Percentiles rank a stretch among this genome's conserved stretches.
Evolutionary conservation across 1,139 yeast species (phyloP).

Genomic region (Blastobotrys niveus): DNA sequence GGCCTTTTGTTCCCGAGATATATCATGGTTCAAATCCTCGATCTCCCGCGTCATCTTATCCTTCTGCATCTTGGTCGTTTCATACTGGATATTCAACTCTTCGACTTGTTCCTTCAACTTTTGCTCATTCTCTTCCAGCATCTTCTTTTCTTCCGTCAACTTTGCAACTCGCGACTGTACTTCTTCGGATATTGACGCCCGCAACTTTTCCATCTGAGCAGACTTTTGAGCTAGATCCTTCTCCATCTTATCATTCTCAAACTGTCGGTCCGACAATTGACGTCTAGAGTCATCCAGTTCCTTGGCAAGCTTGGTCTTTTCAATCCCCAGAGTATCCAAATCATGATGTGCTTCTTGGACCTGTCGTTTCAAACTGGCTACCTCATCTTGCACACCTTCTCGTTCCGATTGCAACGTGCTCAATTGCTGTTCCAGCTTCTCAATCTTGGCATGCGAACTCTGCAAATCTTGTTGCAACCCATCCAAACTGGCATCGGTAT

Average conservation of each 20-base stretch:
- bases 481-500: slow-evolving; percentile 20
- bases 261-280: slow-evolving; percentile 20
- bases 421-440: slow-evolving; percentile 25
- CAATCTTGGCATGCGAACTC: slow-evolving; percentile 22
- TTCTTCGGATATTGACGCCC: slow-evolving; percentile 35
- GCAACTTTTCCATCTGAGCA: slow-evolving; percentile 37
- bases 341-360: slow-evolving; percentile 23
- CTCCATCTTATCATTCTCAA: slow-evolving; percentile 29
- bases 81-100: slow-evolving; percentile 22
- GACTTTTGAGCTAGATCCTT: slow-evolving; percentile 25
- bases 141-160: slow-evolving; percentile 29
- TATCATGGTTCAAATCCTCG: slow-evolving; percentile 49
- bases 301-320: slow-evolving; percentile 28
- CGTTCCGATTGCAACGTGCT: slow-evolving; percentile 38
- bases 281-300: slow-evolving; percentile 24
- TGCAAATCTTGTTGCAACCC: slow-evolving; percentile 22
- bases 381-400: slow-evolving; percentile 33
- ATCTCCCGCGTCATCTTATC: slow-evolving; percentile 78
- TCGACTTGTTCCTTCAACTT: slow-evolving; percentile 31
- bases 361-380: slow-evolving; percentile 22
- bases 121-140: slow-evolving; percentile 40
- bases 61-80: slow-evolving; percentile 26
- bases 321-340: slow-evolving; percentile 21
- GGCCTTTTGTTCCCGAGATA: slow-evolving; percentile 28
- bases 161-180: slow-evolving; percentile 42